A percentile compares a stretch with the other conserved stretches of the same genome.
These are phyloP conservation scores for Mycena epipterygia DNA, from an alignment of 768 basidiomycete genomes.

Conservation along the genomic window DNA sequence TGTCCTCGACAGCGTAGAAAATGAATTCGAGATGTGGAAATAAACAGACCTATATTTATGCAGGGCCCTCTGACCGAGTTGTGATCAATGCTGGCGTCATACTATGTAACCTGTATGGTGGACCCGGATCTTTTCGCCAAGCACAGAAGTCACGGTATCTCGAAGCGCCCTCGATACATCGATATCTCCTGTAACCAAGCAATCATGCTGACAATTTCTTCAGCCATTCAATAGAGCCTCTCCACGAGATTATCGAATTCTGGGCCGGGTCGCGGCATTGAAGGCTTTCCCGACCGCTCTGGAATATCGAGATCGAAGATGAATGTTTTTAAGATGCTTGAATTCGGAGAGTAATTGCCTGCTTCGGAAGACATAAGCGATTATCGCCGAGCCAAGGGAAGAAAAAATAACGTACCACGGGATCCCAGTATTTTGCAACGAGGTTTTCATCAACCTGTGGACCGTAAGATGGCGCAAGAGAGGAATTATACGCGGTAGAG, in stretches of 20 bases:
- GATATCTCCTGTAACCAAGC: neutral
- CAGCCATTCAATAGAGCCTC: neutral
- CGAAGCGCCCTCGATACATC: too few relatives aligned
- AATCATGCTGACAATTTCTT: neutral
- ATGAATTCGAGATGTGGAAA: too few relatives aligned
- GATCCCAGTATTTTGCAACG: neutral
- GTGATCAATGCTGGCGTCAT: too few relatives aligned
- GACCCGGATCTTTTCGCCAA: too few relatives aligned
- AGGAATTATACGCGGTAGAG: neutral
- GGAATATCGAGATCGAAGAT: neutral
- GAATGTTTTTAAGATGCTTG: neutral
- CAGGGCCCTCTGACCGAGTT: too few relatives aligned
- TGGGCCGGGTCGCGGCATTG: neutral
- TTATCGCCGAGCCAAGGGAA: neutral
- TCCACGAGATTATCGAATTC: neutral
- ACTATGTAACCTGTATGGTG: too few relatives aligned
- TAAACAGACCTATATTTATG: too few relatives aligned
- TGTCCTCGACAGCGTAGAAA: too few relatives aligned
- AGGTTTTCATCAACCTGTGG: neutral
- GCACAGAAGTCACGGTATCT: too few relatives aligned
- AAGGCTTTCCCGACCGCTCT: neutral
- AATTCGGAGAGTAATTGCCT: neutral
- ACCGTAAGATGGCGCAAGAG: neutral
- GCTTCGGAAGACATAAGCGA: neutral
- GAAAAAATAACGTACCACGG: neutral